These are phyloP conservation scores for Penicillium turbatum DNA, from an alignment of 495 filamentous ascomycete genomes.

Conservation along the genomic window DNA sequence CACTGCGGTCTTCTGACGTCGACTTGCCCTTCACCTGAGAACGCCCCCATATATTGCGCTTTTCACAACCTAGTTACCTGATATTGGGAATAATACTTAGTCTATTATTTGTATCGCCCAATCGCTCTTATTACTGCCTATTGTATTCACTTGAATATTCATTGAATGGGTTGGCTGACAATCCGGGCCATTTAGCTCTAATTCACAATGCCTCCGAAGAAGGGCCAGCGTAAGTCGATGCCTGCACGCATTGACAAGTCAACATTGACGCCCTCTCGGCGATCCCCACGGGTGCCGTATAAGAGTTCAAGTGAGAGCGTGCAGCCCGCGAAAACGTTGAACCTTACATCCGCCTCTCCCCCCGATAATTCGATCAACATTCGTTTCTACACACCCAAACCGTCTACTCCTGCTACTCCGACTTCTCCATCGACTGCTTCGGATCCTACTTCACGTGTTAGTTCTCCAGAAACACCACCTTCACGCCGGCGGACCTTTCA, in stretches of 20 bases:
- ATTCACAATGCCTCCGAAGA: conserved; percentile 25
- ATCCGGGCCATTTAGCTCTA: conserved; percentile 6
- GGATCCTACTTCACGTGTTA: background rate
- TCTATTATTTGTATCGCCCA: background rate
- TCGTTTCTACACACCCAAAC: conserved; percentile 12
- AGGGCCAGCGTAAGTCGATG: conserved; percentile 22
- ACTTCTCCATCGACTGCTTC: background rate
- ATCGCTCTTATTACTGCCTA: background rate
- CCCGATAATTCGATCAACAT: conserved; percentile 14
- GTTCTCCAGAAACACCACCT: conserved; percentile 11
- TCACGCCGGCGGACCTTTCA: conserved; percentile 19
- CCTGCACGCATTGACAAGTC: conserved; percentile 11
- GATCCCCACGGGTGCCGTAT: conserved; percentile 17
- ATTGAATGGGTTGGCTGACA: conserved; percentile 11
- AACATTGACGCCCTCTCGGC: conserved; percentile 20
- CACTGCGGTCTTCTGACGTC: conserved; percentile 20
- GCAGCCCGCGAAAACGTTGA: conserved; percentile 7
- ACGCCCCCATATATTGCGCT: background rate
- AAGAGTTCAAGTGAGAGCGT: conserved; percentile 3
- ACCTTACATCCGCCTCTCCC: conserved; percentile 8
- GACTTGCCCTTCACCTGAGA: background rate
- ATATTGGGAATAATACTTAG: background rate
- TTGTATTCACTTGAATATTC: conserved; percentile 7
- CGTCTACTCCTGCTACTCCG: background rate
- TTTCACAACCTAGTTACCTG: background rate